A percentile compares a stretch with the other conserved stretches of the same genome.
Evolutionary conservation across 495 filamentous ascomycete genomes (phyloP).

Genomic region (Penicillium nucicola): DNA sequence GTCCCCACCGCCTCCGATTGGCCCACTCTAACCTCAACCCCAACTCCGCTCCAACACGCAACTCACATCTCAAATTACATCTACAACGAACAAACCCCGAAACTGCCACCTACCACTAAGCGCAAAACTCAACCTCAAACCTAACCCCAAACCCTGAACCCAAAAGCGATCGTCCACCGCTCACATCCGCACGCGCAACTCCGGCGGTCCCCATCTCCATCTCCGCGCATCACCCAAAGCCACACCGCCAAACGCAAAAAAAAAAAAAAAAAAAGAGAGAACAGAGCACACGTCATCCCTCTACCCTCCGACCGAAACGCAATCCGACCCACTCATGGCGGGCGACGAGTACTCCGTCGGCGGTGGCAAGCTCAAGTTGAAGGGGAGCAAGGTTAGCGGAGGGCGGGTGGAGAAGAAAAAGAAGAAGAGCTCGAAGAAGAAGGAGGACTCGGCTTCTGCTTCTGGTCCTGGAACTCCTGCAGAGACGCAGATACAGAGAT

Average conservation of each 20-base stretch:
- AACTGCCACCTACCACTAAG: neutral
- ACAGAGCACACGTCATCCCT: neutral
- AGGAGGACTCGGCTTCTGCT: constrained; percentile 8
- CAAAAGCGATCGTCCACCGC: neutral
- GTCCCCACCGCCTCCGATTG: constrained; percentile 15
- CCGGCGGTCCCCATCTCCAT: neutral
- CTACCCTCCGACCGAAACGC: neutral
- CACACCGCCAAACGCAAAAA: neutral
- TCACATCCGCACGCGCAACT: constrained; percentile 21
- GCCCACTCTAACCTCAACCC: constrained; percentile 12
- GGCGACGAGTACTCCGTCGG: constrained; percentile 66
- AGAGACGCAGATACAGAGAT: neutral
- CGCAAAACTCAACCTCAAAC: neutral
- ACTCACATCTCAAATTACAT: neutral
- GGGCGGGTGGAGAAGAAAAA: constrained; percentile 54
- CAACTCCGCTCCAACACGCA: constrained; percentile 4
- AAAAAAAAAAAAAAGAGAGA: neutral
- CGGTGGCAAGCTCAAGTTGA: constrained; percentile 74
- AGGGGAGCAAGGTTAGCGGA: constrained; percentile 60
- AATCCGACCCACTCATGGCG: constrained; percentile 11
- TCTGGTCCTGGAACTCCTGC: neutral
- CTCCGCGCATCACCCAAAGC: neutral
- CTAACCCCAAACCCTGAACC: neutral
- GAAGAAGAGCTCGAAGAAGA: constrained; percentile 58
- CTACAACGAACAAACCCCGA: neutral